Percentiles rank a stretch among this genome's conserved stretches.
These are phyloP conservation scores for Calonectria leucothoes DNA, from an alignment of 2,329 filamentous ascomycete genomes.

Conservation along the genomic window DNA sequence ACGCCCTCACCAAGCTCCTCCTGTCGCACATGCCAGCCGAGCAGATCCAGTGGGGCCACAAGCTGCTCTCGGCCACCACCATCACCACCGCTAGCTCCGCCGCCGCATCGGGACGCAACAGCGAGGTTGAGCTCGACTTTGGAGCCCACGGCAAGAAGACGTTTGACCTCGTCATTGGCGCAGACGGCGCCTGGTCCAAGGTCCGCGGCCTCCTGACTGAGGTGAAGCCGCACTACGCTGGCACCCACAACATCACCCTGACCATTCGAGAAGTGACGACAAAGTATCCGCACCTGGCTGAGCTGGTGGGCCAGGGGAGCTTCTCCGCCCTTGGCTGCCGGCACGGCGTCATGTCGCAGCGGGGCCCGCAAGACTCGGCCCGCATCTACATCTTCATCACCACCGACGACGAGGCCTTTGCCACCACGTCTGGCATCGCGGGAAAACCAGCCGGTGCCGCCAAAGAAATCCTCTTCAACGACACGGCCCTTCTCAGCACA, in stretches of 20 bases:
- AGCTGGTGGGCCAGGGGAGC: slow-evolving; percentile 53
- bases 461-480: slow-evolving; percentile 31
- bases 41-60: slow-evolving; percentile 51
- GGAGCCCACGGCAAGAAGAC: neutral
- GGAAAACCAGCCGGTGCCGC: neutral
- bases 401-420: slow-evolving; percentile 38
- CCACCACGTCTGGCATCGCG: neutral
- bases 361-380: slow-evolving; percentile 43
- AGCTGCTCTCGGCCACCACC: neutral
- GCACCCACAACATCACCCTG: slow-evolving; percentile 51
- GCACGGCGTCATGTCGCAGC: slow-evolving; percentile 50
- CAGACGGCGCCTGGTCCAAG: slow-evolving; percentile 39
- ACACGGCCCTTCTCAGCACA: slow-evolving; percentile 32
- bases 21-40: slow-evolving; percentile 43
- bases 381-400: slow-evolving; percentile 45
- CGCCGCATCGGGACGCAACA: neutral
- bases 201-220: slow-evolving; percentile 50
- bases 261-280: slow-evolving; percentile 47
- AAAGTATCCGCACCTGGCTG: slow-evolving; percentile 51
- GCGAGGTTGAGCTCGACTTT: slow-evolving; percentile 13
- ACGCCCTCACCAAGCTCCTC: slow-evolving; percentile 49
- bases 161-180: slow-evolving; percentile 27
- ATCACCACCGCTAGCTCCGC: neutral
- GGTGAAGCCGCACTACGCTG: slow-evolving; percentile 51
- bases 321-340: slow-evolving; percentile 49